Evolutionary conservation across 176 grass and related monocot genomes (phyloP).

Genomic region (Bothriochloa decipiens): DNA sequence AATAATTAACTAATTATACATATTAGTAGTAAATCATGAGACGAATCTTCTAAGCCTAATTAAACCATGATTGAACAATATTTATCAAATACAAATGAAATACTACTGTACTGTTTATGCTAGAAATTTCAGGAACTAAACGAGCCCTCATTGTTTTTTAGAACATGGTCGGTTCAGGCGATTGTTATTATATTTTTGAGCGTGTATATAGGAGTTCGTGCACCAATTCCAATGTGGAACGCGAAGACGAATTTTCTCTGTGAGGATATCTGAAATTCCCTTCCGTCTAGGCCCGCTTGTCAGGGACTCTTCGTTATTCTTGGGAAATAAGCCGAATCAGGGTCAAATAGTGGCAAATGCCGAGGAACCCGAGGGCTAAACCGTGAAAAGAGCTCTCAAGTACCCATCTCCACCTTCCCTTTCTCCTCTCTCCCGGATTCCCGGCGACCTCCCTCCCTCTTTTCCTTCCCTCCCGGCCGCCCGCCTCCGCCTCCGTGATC

Average conservation of each 20-base stretch:
- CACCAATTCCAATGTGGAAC: not conserved
- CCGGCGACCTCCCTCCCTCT: not conserved
- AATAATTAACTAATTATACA: no score
- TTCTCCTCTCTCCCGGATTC: constrained; percentile 13
- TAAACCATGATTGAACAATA: no score
- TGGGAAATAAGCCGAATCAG: constrained; percentile 1
- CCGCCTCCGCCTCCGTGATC: constrained; percentile 40
- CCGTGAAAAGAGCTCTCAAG: constrained; percentile 6
- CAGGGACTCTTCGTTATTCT: not conserved
- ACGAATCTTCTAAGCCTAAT: no score
- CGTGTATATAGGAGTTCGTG: not conserved
- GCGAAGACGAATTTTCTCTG: not conserved
- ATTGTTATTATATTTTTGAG: not conserved
- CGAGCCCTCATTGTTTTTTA: no score
- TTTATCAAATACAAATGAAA: no score
- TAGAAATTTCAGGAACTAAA: no score
- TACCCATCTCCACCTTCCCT: constrained; percentile 38
- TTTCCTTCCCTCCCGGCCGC: constrained; percentile 20
- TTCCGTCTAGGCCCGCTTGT: not conserved
- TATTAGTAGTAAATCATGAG: no score
- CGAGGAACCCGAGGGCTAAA: not conserved
- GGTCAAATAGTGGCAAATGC: not conserved
- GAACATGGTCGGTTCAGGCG: no score
- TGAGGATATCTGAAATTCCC: not conserved
- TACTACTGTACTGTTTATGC: no score